Base-by-base conservation (phyloP, 345 rosid species). In the Populus alba region DNA sequence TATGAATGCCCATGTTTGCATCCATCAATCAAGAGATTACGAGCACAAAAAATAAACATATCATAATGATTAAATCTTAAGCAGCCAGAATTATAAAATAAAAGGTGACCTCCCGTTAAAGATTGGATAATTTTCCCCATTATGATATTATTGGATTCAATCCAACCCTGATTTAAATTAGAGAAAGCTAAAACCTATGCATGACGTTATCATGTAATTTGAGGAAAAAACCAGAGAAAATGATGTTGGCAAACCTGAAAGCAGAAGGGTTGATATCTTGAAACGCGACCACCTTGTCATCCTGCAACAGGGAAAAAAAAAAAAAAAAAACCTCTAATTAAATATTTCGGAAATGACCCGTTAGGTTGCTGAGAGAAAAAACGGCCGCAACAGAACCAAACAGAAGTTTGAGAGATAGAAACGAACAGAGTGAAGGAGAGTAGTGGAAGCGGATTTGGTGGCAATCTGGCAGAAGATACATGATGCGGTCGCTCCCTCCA, bases 221-320 rank as follows among this genome's bases (percentile, higher is more conserved):
- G 12, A 43, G 15, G 27, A 5, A 35, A 37, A 31, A 20, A 38
- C 18, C 12, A 25, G 66, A 70, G 61, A 23, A 57, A 75, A 65
- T 7, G 55, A 68, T 38, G 3, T 35, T 68, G 47, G 55, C 13
- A 70, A 85, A 93, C 98, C 98, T 92, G 87, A 80, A 89, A 6
- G 98, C 94, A 6, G 98, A 81, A 25, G 97, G 98, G 47, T 84
- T 92, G 81, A 95, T 89, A 74, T 95, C 98, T 77, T 87, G 91
- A 85, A 95, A 93, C 27, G 98, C 97, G 53, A 92, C 80, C 69
- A 93, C 95, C 79, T 86, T 93, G 16, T 90, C 92, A 80, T 95
- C 97, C 98, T 93, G 88, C 83, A 74, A 53, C 68, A 62, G 37
- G 57, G 4, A 23, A 35, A 33, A 66, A 76, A 78, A 18, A 66